phyloP scores from a whole-genome alignment of 352 stramenopile species.

The Phytophthora sp. region DNA sequence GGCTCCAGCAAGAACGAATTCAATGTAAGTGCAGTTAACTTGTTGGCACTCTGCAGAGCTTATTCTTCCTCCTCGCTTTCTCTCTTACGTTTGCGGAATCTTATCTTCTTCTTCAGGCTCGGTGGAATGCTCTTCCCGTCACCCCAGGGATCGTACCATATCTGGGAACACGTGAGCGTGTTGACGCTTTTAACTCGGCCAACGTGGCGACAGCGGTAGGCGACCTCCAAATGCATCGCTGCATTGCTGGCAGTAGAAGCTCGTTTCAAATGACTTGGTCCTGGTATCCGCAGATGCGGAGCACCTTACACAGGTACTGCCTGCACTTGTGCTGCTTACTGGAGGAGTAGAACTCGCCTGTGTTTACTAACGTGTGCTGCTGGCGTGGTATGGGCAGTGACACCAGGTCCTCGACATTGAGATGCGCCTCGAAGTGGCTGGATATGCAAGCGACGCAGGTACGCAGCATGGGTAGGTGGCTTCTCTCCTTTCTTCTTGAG shows the following conservation, averaged over 20 bases:
- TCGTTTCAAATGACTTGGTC: conserved; percentile 18
- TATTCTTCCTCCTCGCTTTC: no score
- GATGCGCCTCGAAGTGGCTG: conserved; percentile 18
- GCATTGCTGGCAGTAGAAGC: conserved; percentile 11
- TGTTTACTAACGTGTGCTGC: conserved; percentile 14
- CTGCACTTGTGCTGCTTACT: conserved; percentile 13
- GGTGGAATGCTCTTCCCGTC: conserved; percentile 2
- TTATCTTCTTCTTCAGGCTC: conserved; percentile 8
- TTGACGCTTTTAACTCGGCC: neutral
- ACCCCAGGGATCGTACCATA: conserved; percentile 22
- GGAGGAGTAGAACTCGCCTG: conserved; percentile 5
- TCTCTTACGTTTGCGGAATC: conserved; percentile 11
- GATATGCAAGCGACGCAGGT: conserved; percentile 23
- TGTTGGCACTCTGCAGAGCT: no score
- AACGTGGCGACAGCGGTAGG: neutral
- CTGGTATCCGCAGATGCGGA: conserved; percentile 17
- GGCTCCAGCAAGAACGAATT: no score
- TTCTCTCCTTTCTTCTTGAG: neutral
- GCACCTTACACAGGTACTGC: conserved; percentile 33
- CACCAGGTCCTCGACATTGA: conserved; percentile 22
- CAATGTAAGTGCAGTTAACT: no score
- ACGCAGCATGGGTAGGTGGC: conserved; percentile 13
- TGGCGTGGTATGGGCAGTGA: conserved; percentile 3
- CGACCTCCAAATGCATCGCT: neutral
- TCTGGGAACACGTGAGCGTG: conserved; percentile 3